Conservation (phyloP, 768 basidiomycete species). For the Glaciozyma antarctica region DNA sequence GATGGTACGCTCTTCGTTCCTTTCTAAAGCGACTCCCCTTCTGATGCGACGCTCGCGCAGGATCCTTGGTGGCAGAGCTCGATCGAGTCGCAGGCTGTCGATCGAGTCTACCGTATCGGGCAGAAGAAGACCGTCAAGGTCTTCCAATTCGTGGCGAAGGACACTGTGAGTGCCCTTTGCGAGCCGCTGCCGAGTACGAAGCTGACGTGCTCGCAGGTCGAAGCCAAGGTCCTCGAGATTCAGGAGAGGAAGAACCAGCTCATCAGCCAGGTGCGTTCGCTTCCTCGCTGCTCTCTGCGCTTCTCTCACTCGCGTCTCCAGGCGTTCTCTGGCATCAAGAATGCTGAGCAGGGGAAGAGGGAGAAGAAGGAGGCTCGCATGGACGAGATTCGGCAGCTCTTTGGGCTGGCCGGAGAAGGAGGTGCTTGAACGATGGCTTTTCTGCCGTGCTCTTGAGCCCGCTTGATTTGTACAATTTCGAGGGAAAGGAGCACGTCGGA, state of each 20-base stretch:
- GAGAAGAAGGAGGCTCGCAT: background rate
- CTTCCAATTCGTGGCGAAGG: slow-evolving; percentile 20
- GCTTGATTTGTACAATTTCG: background rate
- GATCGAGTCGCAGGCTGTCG: slow-evolving; percentile 22
- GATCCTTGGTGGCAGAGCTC: slow-evolving; percentile 14
- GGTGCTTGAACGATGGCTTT: background rate
- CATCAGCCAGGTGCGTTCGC: background rate
- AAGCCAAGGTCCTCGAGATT: slow-evolving; percentile 13
- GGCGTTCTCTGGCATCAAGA: slow-evolving; percentile 1
- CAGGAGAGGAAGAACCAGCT: slow-evolving; percentile 22
- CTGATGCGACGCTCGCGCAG: too few species aligned
- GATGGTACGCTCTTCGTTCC: too few species aligned
- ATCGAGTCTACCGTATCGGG: slow-evolving; percentile 22
- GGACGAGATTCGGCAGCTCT: background rate
- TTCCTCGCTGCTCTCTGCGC: too few species aligned
- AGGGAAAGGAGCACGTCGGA: too few species aligned
- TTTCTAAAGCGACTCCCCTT: too few species aligned
- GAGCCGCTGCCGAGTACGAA: background rate
- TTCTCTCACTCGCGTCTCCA: background rate
- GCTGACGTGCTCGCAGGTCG: background rate
- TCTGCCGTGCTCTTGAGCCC: background rate
- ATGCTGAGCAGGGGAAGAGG: background rate
- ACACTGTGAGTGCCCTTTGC: slow-evolving; percentile 6
- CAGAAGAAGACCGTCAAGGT: slow-evolving; percentile 3
- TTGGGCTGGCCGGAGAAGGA: background rate